These are phyloP conservation scores for Podospora fimiseda DNA, from an alignment of 495 filamentous ascomycete species.

Conservation along the genomic window DNA sequence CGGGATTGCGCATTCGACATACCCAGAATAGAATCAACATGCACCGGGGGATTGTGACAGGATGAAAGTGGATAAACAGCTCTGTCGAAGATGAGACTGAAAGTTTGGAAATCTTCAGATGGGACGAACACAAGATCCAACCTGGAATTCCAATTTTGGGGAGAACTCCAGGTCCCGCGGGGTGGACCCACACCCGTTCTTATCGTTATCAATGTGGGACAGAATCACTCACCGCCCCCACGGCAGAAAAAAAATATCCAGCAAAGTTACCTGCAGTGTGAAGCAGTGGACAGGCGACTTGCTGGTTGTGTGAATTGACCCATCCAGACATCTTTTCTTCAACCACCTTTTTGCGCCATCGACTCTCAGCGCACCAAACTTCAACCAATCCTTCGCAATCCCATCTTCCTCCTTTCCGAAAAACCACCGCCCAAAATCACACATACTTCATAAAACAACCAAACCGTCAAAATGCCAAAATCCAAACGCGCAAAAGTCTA, in stretches of 20 bases:
- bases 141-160: no score
- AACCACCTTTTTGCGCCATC: neutral
- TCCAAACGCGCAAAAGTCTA: constrained; percentile 88
- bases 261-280: neutral
- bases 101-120: no score
- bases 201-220: neutral
- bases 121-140: no score
- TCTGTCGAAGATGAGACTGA: no score
- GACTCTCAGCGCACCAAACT: neutral
- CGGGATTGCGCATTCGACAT: no score
- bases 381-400: neutral
- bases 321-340: neutral
- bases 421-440: neutral
- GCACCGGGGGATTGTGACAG: no score
- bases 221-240: neutral
- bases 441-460: neutral
- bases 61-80: no score
- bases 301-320: neutral
- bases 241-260: constrained; percentile 8
- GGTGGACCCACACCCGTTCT: no score
- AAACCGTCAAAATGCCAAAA: constrained; percentile 69
- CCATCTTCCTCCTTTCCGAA: neutral
- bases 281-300: neutral
- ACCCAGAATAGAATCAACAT: no score
- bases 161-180: no score